Base-by-base conservation (phyloP, 192 early-diverging fungal species). In the Thamnidium elegans region DNA sequence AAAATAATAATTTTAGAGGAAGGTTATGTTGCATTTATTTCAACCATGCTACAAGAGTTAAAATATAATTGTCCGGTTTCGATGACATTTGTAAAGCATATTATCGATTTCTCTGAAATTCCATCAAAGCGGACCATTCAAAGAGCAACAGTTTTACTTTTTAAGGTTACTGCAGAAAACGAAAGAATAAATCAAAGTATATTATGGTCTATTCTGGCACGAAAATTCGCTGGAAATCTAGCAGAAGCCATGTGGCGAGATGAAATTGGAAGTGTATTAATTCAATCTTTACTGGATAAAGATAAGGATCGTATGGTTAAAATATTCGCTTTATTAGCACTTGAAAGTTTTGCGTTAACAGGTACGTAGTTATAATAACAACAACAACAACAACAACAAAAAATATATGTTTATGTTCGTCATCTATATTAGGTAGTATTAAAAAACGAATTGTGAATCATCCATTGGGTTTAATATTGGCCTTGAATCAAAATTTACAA, bases 261-360 rank as follows among this genome's bases (percentile, higher is more conserved):
- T 45, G 66, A 71, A 9, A 65, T 83, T 3, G 73, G 72, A 21
- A 73, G 66, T 56, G 71, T 69, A 50, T 59, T 83, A 8, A 44
- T 83, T 32, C 67, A 74, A 26, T 71, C 74, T 36, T 69, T 83
- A 13, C 43, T 59, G 17, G 72, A 73, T 46, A 31, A 34, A 6
- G 65, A 74, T 31, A 60, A 68, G 1, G 72, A 78, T 36, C 66
- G 59, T 17, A 36, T 34, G 9, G 74, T 80, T 15, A 74, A 76
- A 9, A 53, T 83, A 7, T 83, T 74, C 62, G 73, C 77, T 15
- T 62, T 83, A 23, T 66, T 83, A 17, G 75, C 79, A 2, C 59
- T 83, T 8, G 81, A 83, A 65, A 81, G 79, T 55, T 83, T 83
- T 63, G 74, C 74, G 34, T 65, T 81, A 23, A 83, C 81, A 21